phyloP scores from a whole-genome alignment of 148 eudicot genomes.

The Tetragonia tetragonoides region DNA sequence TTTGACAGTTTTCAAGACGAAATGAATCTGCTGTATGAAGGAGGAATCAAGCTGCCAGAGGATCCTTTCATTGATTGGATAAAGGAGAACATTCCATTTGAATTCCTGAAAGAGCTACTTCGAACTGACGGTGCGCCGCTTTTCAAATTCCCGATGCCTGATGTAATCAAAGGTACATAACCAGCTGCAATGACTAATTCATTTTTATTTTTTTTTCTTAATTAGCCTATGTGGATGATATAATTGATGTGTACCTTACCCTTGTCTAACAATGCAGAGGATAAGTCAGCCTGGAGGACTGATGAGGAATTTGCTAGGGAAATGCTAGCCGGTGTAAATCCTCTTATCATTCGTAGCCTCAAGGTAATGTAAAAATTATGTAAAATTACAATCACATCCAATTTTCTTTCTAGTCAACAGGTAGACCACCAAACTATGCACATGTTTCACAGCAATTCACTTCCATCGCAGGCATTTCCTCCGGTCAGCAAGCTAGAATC shows the following conservation, averaged over 20 bases:
- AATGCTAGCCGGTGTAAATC: slow-evolving; percentile 82
- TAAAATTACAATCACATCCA: too few species aligned
- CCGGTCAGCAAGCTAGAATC: slow-evolving; percentile 76
- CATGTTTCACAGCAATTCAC: neutral
- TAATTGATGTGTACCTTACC: neutral
- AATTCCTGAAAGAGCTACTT: slow-evolving; percentile 49
- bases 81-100: slow-evolving; percentile 49
- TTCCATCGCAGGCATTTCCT: slow-evolving; percentile 39
- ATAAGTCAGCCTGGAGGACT: slow-evolving; percentile 73
- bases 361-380: slow-evolving; percentile 33
- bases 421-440: neutral
- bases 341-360: slow-evolving; percentile 58
- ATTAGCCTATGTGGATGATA: neutral
- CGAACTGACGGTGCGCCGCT: slow-evolving; percentile 51
- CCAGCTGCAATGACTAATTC: neutral
- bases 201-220: neutral
- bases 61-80: slow-evolving; percentile 31
- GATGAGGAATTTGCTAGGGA: slow-evolving; percentile 91
- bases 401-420: too few species aligned
- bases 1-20: slow-evolving; percentile 64
- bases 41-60: slow-evolving; percentile 46
- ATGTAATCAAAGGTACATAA: slow-evolving; percentile 60
- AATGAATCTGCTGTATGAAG: slow-evolving; percentile 52
- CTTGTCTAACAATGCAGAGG: slow-evolving; percentile 42
- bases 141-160: slow-evolving; percentile 67